These are phyloP conservation scores for Hericium alpestre DNA, from an alignment of 768 basidiomycete genomes.

Conservation along the genomic window DNA sequence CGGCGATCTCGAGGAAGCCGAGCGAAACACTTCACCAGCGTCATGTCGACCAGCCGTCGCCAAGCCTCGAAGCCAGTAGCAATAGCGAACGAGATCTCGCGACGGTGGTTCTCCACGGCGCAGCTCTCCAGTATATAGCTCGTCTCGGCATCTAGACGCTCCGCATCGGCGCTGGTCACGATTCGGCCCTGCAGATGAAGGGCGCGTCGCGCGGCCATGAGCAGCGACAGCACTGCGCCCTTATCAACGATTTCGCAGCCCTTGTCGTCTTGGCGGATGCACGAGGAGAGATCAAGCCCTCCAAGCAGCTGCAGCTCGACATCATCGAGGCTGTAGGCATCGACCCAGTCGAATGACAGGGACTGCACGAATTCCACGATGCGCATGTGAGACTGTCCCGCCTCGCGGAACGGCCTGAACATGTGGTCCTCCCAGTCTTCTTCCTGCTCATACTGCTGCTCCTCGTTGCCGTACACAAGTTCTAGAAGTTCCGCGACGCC, in stretches of 20 bases:
- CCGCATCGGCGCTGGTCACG: conserved; percentile 48
- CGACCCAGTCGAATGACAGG: conserved; percentile 81
- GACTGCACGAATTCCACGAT: conserved; percentile 86
- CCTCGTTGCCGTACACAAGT: conserved; percentile 68
- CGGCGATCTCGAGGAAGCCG: conserved; percentile 72
- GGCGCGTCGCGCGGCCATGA: conserved; percentile 47
- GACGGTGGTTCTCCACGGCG: conserved; percentile 78
- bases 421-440: conserved; percentile 37
- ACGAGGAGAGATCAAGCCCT: conserved; percentile 58
- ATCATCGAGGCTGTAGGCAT: conserved; percentile 50
- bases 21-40: conserved; percentile 77
- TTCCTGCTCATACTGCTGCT: conserved; percentile 31
- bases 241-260: conserved; percentile 83
- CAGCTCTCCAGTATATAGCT: conserved; percentile 75
- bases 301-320: conserved; percentile 54
- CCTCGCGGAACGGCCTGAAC: conserved; percentile 53
- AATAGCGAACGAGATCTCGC: conserved; percentile 66
- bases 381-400: conserved; percentile 74
- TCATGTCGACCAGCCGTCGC: conserved; percentile 76
- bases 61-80: conserved; percentile 71
- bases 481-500: conserved; percentile 64
- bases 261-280: conserved; percentile 51
- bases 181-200: conserved; percentile 62
- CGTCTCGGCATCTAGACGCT: conserved; percentile 60
- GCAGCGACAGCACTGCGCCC: conserved; percentile 55